phyloP scores from a whole-genome alignment of 495 filamentous ascomycete genomes.

The Podospora fimiseda region DNA sequence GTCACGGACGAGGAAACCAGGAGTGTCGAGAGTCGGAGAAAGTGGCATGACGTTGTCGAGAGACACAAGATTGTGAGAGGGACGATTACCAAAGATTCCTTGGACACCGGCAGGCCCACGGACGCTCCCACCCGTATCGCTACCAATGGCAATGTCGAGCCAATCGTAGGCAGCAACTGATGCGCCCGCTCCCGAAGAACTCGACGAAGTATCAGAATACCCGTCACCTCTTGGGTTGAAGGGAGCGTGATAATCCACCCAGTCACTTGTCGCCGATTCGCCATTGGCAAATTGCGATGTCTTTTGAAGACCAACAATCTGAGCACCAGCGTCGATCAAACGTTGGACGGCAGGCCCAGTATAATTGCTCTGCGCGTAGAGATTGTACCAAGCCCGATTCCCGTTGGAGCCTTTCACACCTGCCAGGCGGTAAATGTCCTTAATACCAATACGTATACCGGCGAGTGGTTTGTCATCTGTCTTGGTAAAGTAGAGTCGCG shows the following conservation, averaged over 20 bases:
- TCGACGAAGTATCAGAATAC: conserved; percentile 44
- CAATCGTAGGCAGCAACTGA: conserved; percentile 47
- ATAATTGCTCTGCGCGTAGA: conserved; percentile 41
- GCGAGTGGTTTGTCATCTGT: conserved; percentile 38
- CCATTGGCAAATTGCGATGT: conserved; percentile 55
- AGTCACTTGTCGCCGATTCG: conserved; percentile 47
- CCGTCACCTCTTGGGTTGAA: conserved; percentile 56
- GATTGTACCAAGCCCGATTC: conserved; percentile 50
- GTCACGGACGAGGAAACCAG: conserved; percentile 44
- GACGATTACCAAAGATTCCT: conserved; percentile 35
- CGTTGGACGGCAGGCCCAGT: conserved; percentile 46
- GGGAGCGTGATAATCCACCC: conserved; percentile 46
- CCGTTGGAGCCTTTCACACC: conserved; percentile 50
- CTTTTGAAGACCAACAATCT: conserved; percentile 55
- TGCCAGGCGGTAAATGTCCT: conserved; percentile 55
- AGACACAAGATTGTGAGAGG: conserved; percentile 28
- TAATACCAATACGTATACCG: conserved; percentile 52
- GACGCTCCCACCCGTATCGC: conserved; percentile 37
- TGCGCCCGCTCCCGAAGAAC: conserved; percentile 43
- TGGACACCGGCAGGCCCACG: conserved; percentile 30
- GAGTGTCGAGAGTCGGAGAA: conserved; percentile 39
- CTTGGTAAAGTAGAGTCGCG: conserved; percentile 46
- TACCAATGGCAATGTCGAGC: conserved; percentile 49
- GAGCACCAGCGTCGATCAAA: conserved; percentile 54
- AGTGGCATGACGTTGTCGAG: conserved; percentile 42